Base-by-base conservation (phyloP, 2,329 filamentous ascomycete species). In the Fusarium zealandicum region DNA sequence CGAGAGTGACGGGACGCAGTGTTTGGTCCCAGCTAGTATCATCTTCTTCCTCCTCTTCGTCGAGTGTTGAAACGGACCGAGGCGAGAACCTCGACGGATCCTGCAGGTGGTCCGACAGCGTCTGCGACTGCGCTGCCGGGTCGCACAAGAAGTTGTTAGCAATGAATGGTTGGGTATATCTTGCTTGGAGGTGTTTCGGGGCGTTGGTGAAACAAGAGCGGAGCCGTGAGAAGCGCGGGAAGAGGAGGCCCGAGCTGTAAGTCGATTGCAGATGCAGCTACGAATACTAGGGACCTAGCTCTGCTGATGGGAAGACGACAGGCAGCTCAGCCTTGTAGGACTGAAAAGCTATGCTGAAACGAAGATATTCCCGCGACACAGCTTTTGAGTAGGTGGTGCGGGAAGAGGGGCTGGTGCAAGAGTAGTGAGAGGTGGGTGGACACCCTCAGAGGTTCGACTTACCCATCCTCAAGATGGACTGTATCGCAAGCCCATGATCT, bases 61-160 rank as follows among this genome's bases (percentile, higher is more conserved):
- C 80, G 55, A 82, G 77, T 67, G 78, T 79, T 51, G 79, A 75
- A 58, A 79, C 75, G 63, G 79, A 71, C 63, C 80, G 78, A 47
- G 79, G 73, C 53, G 80, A 76, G 67, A 81, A 82, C 70, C 81
- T 83, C 66, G 77, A 68, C 62, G 78, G 73, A 67, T 84, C 80
- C 70, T 78, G 76, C 63, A 76, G 70, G 69, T 81, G 79, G 69
- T 85, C 82, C 72, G 81, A 78, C 77, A 80, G 75, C 76, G 81
- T 78, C 78, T 84, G 82, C 73, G 82, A 83, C 78, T 81, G 80
- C 77, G 81, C 82, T 85, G 57, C 51, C 51, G 32, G 61, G 63
- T 68, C 50, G 51, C 66, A 67, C 64, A 58, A 59, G 50, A 52
- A 63, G 51, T 53, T 63, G 61, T 68, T 53, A 67, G 64, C 46